Evolutionary conservation across 768 basidiomycete species (phyloP).

Genomic region (Boletus bicolor): DNA sequence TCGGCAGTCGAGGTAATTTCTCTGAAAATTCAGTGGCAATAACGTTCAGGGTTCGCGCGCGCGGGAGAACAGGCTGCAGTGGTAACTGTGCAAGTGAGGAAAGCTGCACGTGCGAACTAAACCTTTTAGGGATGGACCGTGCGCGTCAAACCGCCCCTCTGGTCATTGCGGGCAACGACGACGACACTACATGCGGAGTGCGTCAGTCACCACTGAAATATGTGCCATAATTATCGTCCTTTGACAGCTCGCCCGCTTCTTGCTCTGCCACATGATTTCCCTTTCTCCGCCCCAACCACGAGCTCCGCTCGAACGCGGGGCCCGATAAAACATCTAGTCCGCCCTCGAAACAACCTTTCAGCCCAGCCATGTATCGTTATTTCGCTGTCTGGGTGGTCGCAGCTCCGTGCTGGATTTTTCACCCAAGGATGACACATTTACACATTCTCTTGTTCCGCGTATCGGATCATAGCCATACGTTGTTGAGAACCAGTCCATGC

Average conservation of each 20-base stretch:
- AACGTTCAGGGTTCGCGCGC: slow-evolving; percentile 5
- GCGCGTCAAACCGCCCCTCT: slow-evolving; percentile 17
- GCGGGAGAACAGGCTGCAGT: slow-evolving; percentile 16
- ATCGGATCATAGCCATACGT: neutral
- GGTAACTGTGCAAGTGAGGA: slow-evolving; percentile 29
- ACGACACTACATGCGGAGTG: slow-evolving; percentile 13
- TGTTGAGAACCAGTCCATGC: neutral
- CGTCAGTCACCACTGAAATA: neutral
- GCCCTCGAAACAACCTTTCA: neutral
- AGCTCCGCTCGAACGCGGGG: slow-evolving; percentile 36
- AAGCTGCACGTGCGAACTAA: slow-evolving; percentile 34
- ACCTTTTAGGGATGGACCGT: slow-evolving; percentile 27
- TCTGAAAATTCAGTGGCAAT: slow-evolving; percentile 10
- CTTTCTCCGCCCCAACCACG: slow-evolving; percentile 34
- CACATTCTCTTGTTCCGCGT: neutral
- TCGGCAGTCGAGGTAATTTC: slow-evolving; percentile 6
- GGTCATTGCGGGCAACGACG: slow-evolving; percentile 19
- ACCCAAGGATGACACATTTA: neutral
- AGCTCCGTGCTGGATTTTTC: neutral
- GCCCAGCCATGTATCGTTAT: neutral
- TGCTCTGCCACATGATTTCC: slow-evolving; percentile 24
- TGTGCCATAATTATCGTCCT: slow-evolving; percentile 27
- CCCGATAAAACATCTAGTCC: neutral
- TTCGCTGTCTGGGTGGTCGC: neutral
- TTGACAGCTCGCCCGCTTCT: slow-evolving; percentile 14